Evolutionary conservation across 1,139 yeast species (phyloP).

Genomic region (Scheffersomyces lignicola): DNA sequence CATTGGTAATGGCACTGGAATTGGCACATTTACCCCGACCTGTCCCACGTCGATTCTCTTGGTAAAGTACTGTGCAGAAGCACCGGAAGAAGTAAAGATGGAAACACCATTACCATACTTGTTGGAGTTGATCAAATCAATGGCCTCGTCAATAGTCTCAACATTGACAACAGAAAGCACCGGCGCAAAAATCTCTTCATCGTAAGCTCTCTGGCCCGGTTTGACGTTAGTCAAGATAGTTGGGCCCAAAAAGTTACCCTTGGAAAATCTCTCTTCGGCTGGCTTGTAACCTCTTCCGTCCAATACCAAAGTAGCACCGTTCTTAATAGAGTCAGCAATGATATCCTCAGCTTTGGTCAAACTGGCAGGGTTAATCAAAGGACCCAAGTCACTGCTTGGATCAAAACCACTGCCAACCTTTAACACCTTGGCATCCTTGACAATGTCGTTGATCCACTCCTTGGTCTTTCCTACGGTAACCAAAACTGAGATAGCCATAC

Average conservation of each 20-base stretch:
- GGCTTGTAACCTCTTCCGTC: slow-evolving; percentile 63
- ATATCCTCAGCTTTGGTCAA: slow-evolving; percentile 55
- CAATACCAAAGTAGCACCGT: slow-evolving; percentile 58
- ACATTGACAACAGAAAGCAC: slow-evolving; percentile 65
- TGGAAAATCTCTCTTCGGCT: slow-evolving; percentile 45
- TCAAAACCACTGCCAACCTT: slow-evolving; percentile 71
- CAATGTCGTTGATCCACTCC: slow-evolving; percentile 64
- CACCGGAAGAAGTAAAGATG: slow-evolving; percentile 68
- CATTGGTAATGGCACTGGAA: slow-evolving; percentile 85
- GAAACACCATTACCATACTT: slow-evolving; percentile 76
- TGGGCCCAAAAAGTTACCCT: slow-evolving; percentile 77
- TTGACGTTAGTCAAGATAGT: slow-evolving; percentile 64
- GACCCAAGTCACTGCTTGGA: slow-evolving; percentile 64
- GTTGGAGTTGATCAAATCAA: slow-evolving; percentile 62
- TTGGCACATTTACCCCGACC: slow-evolving; percentile 79
- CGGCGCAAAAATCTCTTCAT: slow-evolving; percentile 78
- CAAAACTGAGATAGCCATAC: slow-evolving; percentile 78
- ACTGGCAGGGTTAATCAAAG: slow-evolving; percentile 64
- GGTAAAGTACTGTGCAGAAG: slow-evolving; percentile 69
- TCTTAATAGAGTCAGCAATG: slow-evolving; percentile 55
- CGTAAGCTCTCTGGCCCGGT: slow-evolving; percentile 72
- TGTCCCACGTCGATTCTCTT: slow-evolving; percentile 75
- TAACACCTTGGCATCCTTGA: slow-evolving; percentile 57
- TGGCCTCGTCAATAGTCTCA: slow-evolving; percentile 73
- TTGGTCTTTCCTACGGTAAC: slow-evolving; percentile 74